These are phyloP conservation scores for Zygnema cylindricum DNA, from an alignment of 139 green algal species.

Conservation along the genomic window DNA sequence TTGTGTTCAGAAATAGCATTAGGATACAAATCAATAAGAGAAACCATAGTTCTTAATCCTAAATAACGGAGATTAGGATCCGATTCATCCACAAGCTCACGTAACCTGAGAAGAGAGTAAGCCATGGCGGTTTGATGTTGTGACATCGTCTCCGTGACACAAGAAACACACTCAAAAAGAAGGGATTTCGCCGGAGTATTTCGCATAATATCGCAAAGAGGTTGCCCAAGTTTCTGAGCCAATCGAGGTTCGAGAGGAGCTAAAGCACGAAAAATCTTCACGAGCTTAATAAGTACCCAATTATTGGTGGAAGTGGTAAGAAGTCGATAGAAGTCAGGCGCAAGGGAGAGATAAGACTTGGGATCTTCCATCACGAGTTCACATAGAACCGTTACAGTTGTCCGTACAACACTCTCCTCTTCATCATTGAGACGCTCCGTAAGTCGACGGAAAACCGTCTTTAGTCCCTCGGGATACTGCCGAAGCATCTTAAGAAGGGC, in stretches of 20 bases:
- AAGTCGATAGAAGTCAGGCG: conserved; percentile 64
- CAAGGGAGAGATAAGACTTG: conserved; percentile 64
- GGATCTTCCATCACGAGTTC: conserved; percentile 65
- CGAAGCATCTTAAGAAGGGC: conserved; percentile 29
- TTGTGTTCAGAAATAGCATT: conserved; percentile 30
- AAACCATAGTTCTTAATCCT: conserved; percentile 44
- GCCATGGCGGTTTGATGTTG: background rate
- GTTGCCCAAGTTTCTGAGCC: conserved; percentile 63
- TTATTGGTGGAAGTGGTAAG: conserved; percentile 53
- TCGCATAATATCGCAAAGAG: conserved; percentile 59
- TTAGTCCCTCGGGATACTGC: conserved; percentile 23
- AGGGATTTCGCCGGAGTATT: conserved; percentile 66
- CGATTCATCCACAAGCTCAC: conserved; percentile 46
- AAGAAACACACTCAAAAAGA: conserved; percentile 66
- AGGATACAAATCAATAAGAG: conserved; percentile 47
- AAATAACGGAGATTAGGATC: conserved; percentile 68
- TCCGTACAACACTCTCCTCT: conserved; percentile 58
- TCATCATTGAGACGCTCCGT: conserved; percentile 60
- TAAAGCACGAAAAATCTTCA: conserved; percentile 67
- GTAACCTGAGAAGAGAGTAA: conserved; percentile 38
- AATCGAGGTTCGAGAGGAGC: conserved; percentile 65
- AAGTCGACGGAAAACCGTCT: conserved; percentile 26
- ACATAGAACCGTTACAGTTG: conserved; percentile 61
- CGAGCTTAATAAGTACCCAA: conserved; percentile 71
- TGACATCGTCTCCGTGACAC: conserved; percentile 25